Percentiles rank a stretch among this genome's conserved stretches.
phyloP scores from a whole-genome alignment of 371 early-diverging fungal genomes.

The Vavraia culicis region DNA sequence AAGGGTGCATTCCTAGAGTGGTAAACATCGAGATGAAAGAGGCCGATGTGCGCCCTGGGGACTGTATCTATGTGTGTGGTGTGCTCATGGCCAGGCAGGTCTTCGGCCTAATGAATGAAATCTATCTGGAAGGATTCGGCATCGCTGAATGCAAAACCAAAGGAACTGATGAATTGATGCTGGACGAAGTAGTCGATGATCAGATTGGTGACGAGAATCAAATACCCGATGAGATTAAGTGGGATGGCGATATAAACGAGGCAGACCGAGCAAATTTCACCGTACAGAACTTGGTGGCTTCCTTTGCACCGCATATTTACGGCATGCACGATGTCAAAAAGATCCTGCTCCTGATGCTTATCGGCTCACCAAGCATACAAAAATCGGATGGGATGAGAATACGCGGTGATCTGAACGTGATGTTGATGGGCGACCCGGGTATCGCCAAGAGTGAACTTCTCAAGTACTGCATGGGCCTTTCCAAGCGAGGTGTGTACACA shows the following conservation, averaged over 20 bases:
- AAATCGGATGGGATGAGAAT: conserved; percentile 65
- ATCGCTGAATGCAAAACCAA: conserved; percentile 41
- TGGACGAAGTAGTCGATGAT: not conserved
- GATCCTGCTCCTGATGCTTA: conserved; percentile 70
- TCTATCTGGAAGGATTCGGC: conserved; percentile 66
- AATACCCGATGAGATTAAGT: not conserved
- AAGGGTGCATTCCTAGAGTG: conserved; percentile 83
- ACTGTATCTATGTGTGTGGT: no score
- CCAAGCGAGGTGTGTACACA: conserved; percentile 44
- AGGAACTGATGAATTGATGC: not conserved
- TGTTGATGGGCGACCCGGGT: conserved; percentile 61
- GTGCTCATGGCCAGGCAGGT: conserved; percentile 31
- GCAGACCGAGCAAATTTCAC: not conserved
- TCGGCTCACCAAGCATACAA: conserved; percentile 80
- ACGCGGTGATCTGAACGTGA: conserved; percentile 54
- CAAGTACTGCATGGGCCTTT: conserved; percentile 34
- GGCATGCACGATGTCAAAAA: conserved; percentile 90
- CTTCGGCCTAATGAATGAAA: conserved; percentile 80
- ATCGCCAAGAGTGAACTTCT: conserved; percentile 63
- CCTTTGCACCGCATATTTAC: conserved; percentile 81
- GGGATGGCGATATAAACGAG: not conserved
- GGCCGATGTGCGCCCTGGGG: conserved; percentile 66
- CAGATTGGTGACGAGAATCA: not conserved
- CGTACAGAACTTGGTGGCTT: conserved; percentile 53
- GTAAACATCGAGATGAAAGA: conserved; percentile 71